These are phyloP conservation scores for Thermomucor indicae-seudaticae DNA, from an alignment of 371 early-diverging fungal species.

Conservation along the genomic window DNA sequence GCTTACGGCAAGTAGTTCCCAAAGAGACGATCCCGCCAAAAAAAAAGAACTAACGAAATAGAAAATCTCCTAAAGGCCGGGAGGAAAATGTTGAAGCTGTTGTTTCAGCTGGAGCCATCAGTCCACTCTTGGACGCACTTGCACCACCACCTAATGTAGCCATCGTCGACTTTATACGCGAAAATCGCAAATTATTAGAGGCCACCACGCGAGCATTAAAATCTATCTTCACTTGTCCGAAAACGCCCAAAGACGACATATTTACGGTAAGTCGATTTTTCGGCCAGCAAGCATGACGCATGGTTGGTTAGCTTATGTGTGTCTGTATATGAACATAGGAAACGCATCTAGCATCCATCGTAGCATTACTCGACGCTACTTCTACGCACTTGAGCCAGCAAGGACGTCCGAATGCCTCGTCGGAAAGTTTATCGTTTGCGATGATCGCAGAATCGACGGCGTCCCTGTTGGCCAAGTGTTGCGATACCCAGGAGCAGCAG, in stretches of 20 bases:
- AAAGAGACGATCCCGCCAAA: background rate
- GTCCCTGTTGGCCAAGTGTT: conserved; percentile 62
- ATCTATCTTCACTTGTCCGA: conserved; percentile 64
- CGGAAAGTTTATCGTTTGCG: conserved; percentile 46
- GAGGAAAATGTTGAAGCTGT: conserved; percentile 61
- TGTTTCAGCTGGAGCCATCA: conserved; percentile 56
- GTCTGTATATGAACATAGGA: conserved; percentile 28
- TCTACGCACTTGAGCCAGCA: conserved; percentile 19
- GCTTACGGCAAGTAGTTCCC: conserved; percentile 70
- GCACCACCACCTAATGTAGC: conserved; percentile 38
- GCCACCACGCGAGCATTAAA: conserved; percentile 72
- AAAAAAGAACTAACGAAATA: background rate
- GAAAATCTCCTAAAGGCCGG: conserved; percentile 40
- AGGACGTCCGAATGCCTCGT: conserved; percentile 16
- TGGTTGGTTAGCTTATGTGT: background rate
- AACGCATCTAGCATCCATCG: conserved; percentile 34
- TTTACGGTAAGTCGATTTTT: conserved; percentile 44
- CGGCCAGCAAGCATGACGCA: background rate
- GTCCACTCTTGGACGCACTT: conserved; percentile 58
- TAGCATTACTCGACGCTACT: conserved; percentile 25
- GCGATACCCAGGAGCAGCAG: conserved; percentile 61
- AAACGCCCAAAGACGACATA: conserved; percentile 52
- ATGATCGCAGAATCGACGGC: conserved; percentile 70
- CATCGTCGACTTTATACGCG: conserved; percentile 28
- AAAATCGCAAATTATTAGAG: conserved; percentile 58